Evolutionary conservation across 2,329 filamentous ascomycete species (phyloP).

Genomic region (Fusarium nanum): DNA sequence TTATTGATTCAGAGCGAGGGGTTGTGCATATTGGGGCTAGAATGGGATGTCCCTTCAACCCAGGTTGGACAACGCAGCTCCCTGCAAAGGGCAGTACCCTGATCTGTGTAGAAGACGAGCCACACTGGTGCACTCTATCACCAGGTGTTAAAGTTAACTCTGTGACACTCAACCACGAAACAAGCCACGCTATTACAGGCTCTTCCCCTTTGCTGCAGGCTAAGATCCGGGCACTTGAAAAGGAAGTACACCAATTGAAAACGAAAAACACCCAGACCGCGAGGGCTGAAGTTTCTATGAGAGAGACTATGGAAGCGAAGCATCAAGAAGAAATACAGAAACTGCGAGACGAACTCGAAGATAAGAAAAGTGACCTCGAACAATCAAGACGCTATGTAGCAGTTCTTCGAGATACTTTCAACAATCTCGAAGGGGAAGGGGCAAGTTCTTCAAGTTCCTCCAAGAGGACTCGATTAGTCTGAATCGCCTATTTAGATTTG

Average conservation of each 20-base stretch:
- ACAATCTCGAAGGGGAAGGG: not conserved
- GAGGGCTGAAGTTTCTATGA: no score
- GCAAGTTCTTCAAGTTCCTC: no score
- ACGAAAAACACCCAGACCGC: not conserved
- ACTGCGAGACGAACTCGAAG: not conserved
- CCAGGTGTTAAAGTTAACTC: rapidly evolving
- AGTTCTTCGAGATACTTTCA: not conserved
- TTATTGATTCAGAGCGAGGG: not conserved
- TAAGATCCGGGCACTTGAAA: rapidly evolving
- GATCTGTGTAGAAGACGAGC: not conserved
- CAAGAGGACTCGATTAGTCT: no score
- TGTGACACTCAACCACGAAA: not conserved
- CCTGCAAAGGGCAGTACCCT: not conserved
- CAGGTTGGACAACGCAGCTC: not conserved
- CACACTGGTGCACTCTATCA: not conserved
- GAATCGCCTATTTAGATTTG: no score
- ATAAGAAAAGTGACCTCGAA: not conserved
- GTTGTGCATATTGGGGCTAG: not conserved
- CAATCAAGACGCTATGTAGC: not conserved
- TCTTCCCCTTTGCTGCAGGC: not conserved
- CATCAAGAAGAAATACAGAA: not conserved
- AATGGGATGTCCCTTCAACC: not conserved
- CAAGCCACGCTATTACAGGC: not conserved
- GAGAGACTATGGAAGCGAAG: not conserved
- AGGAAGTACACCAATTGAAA: not conserved